A percentile compares a stretch with the other conserved stretches of the same genome.
These are phyloP conservation scores for Chalciporus sphaerocephalus DNA, from an alignment of 768 basidiomycete genomes.

Conservation along the genomic window DNA sequence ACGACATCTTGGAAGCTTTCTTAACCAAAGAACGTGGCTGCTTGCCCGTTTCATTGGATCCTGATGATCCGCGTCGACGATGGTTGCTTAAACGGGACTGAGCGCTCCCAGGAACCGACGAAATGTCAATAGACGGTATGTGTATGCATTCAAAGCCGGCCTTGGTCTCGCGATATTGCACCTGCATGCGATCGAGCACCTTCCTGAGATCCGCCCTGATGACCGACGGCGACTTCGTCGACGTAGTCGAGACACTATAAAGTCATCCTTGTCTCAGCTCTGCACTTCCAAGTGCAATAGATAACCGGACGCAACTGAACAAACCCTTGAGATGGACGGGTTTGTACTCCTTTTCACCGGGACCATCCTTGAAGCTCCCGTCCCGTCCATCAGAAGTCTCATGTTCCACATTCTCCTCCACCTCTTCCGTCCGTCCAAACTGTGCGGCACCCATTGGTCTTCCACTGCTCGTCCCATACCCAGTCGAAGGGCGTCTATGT, in stretches of 20 bases:
- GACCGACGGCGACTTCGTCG: conserved; percentile 75
- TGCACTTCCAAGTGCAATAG: conserved; percentile 3
- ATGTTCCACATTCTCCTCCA: conserved; percentile 45
- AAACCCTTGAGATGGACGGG: conserved; percentile 94
- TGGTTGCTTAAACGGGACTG: conserved; percentile 32
- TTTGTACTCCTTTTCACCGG: conserved; percentile 74
- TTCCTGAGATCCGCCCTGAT: conserved; percentile 82
- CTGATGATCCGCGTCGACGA: conserved; percentile 43
- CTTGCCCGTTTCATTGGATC: conserved; percentile 48
- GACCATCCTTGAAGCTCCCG: conserved; percentile 44
- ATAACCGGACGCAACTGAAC: conserved; percentile 59
- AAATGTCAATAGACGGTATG: conserved; percentile 86
- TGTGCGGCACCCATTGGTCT: conserved; percentile 38
- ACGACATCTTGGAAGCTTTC: conserved; percentile 77
- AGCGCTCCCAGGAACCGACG: conserved; percentile 55
- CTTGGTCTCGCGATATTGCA: conserved; percentile 88
- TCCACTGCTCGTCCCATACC: conserved; percentile 38
- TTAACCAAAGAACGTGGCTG: conserved; percentile 57
- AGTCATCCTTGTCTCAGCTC: not conserved
- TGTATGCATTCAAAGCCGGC: conserved; percentile 96
- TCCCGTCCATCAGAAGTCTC: conserved; percentile 33
- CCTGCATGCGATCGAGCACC: conserved; percentile 91
- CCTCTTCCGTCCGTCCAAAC: conserved; percentile 50
- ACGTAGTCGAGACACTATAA: conserved; percentile 86
- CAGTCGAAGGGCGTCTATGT: conserved; percentile 68